Percentiles rank a stretch among this genome's conserved stretches.
These are phyloP conservation scores for Leavenworthia alabamica DNA, from an alignment of 345 rosid species.

Conservation along the genomic window DNA sequence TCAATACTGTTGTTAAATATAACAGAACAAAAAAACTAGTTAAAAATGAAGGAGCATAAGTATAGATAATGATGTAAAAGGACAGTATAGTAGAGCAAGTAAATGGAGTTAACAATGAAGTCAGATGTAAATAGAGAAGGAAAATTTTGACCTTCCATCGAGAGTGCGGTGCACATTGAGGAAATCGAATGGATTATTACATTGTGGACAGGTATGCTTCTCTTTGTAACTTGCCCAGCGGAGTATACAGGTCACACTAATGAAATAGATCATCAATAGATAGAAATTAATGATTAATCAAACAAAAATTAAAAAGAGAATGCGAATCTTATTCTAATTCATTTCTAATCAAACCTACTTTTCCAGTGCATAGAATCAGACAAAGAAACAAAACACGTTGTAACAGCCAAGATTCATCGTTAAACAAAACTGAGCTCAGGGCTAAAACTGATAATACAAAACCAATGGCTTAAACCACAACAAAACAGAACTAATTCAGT, in stretches of 20 bases:
- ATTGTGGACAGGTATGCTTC: slow-evolving; percentile 81
- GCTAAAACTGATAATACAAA: not conserved
- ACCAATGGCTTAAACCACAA: not conserved
- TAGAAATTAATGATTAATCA: slow-evolving; percentile 10
- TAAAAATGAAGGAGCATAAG: not conserved
- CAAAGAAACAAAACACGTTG: not conserved
- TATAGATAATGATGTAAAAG: not conserved
- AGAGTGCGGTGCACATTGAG: slow-evolving; percentile 79
- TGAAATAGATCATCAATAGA: no score
- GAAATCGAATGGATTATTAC: slow-evolving; percentile 80
- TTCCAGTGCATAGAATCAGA: not conserved
- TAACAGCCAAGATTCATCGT: not conserved
- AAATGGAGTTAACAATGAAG: not conserved
- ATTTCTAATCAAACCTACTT: not conserved
- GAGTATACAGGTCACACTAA: slow-evolving; percentile 81
- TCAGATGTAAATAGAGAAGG: not conserved
- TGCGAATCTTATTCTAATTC: not conserved
- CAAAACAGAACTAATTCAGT: not conserved
- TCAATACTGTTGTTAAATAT: slow-evolving; percentile 41
- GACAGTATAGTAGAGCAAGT: not conserved
- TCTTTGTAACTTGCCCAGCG: slow-evolving; percentile 76
- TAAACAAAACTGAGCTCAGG: not conserved
- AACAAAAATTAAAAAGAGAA: no score
- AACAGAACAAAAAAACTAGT: not conserved
- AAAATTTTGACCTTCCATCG: slow-evolving; percentile 66